Evolutionary conservation across 2,329 filamentous ascomycete genomes (phyloP).

Genomic region (Daldinia sp.): DNA sequence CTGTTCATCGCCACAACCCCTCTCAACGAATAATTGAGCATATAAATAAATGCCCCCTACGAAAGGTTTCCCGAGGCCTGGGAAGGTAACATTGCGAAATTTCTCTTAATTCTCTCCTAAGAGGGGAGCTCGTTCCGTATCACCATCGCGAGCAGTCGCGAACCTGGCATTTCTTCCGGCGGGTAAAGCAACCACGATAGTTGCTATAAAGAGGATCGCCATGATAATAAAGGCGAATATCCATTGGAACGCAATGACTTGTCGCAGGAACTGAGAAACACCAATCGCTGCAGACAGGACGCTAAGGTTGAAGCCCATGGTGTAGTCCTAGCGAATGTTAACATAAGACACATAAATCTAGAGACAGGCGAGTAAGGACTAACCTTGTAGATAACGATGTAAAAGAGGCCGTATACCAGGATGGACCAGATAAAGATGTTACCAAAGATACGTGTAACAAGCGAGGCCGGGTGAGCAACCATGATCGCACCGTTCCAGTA

Average conservation of each 20-base stretch:
- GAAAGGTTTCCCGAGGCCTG: not conserved
- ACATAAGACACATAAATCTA: conserved; percentile 3
- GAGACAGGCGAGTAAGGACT: conserved; percentile 33
- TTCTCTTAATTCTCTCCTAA: conserved; percentile 56
- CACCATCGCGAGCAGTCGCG: conserved; percentile 53
- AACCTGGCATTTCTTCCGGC: conserved; percentile 64
- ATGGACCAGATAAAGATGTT: conserved; percentile 91
- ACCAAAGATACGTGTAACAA: conserved; percentile 79
- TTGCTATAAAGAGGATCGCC: conserved; percentile 74
- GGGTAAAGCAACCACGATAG: conserved; percentile 70
- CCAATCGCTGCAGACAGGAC: conserved; percentile 78
- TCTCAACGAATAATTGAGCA: not conserved
- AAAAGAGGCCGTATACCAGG: conserved; percentile 78
- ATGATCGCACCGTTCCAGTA: conserved; percentile 91
- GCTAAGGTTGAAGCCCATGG: conserved; percentile 81
- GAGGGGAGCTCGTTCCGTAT: conserved; percentile 69
- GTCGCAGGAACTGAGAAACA: conserved; percentile 76
- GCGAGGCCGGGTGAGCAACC: conserved; percentile 70
- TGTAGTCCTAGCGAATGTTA: conserved; percentile 63
- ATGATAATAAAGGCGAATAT: conserved; percentile 91
- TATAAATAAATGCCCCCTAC: too few relatives aligned
- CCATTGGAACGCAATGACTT: conserved; percentile 85
- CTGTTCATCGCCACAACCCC: not conserved
- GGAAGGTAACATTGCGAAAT: not conserved
- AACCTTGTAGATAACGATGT: conserved; percentile 77